Evolutionary conservation across 2,329 filamentous ascomycete genomes (phyloP).

Genomic region (Nigrospora oryzae): DNA sequence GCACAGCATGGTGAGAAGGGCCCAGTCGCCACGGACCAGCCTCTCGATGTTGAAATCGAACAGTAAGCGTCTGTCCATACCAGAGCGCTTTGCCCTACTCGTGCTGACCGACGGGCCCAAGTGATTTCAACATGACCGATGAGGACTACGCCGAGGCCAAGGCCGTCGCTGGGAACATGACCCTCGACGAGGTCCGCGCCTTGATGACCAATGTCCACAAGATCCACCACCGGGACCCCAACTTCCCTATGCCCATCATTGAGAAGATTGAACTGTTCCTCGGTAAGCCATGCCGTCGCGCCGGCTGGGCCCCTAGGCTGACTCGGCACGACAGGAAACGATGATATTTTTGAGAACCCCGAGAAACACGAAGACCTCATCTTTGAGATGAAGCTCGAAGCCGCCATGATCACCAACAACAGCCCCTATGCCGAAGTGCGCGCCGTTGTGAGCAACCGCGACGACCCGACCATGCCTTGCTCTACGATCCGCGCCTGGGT

Average conservation of each 20-base stretch:
- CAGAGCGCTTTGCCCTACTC: not conserved
- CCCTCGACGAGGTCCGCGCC: not conserved
- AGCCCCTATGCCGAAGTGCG: slow-evolving; percentile 45
- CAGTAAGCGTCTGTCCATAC: not conserved
- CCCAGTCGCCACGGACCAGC: not conserved
- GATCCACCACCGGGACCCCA: slow-evolving; percentile 33
- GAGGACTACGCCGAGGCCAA: slow-evolving; percentile 1
- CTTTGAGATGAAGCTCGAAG: slow-evolving; percentile 46
- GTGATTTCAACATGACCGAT: slow-evolving; percentile 1
- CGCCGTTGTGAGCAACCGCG: slow-evolving; percentile 31
- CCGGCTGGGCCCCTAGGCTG: too few species aligned
- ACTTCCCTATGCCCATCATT: slow-evolving; percentile 29
- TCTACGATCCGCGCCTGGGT: slow-evolving; percentile 43
- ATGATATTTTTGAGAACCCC: slow-evolving; percentile 32
- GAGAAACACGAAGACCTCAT: slow-evolving; percentile 39
- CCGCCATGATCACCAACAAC: slow-evolving; percentile 44
- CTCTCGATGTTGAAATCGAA: not conserved
- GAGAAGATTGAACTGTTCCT: slow-evolving; percentile 31
- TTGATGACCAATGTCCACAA: slow-evolving; percentile 29
- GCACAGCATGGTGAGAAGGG: not conserved
- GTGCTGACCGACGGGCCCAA: not conserved
- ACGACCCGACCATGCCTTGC: slow-evolving; percentile 28
- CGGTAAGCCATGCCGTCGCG: not conserved
- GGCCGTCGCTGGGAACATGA: not conserved
- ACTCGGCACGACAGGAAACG: slow-evolving; percentile 21